Base-by-base conservation (phyloP, 2,329 filamentous ascomycete genomes). In the Trichoderma afroharzianum region DNA sequence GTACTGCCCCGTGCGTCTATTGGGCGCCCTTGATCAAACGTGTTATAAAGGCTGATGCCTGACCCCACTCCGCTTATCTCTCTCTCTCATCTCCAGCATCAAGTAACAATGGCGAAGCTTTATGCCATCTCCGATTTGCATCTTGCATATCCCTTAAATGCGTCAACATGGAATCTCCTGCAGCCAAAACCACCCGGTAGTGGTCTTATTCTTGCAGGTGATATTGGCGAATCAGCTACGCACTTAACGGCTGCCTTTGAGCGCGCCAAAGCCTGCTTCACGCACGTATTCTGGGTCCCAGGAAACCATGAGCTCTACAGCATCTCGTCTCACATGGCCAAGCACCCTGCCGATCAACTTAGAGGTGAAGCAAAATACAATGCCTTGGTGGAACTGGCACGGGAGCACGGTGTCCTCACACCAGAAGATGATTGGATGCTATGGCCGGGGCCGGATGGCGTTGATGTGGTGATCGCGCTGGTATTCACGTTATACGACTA, bases 381-480 rank as follows among this genome's bases (percentile, higher is more conserved):
- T 9, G 66, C 66, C 28, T n/a, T 68, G 18, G 66, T 68, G 15
- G 36, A 58, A 24, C 12, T 68, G 26, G 66, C 66, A 5, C 66
- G 66, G 18, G 32, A 68, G 53, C 4, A 68, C 11, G 66, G 66
- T n/a, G 66, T 68, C 11, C 66, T 68, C 7, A 68, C 66, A 5
- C 66, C 66, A n/a, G 66, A 68, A 39, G 66, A 68, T 47, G 66
- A 68, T 50, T 68, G 66, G 66, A 68, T 68, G 66, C 33, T 68
- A n/a, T 68, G 66, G 66, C 55, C 18, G 11, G 39, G 53, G 39
- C 36, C 66, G 12, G 55, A 61, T 15, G 66, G 66, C 14, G 55
- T 59, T 26, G 39, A 68, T 21, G 55, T 68, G n/a, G 55, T 68
- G n/a, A 50, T 68, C 18, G 66, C 66, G 8, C 66, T 68, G 5